Evolutionary conservation across 768 basidiomycete species (phyloP).

Genomic region (Mrakia frigida): DNA sequence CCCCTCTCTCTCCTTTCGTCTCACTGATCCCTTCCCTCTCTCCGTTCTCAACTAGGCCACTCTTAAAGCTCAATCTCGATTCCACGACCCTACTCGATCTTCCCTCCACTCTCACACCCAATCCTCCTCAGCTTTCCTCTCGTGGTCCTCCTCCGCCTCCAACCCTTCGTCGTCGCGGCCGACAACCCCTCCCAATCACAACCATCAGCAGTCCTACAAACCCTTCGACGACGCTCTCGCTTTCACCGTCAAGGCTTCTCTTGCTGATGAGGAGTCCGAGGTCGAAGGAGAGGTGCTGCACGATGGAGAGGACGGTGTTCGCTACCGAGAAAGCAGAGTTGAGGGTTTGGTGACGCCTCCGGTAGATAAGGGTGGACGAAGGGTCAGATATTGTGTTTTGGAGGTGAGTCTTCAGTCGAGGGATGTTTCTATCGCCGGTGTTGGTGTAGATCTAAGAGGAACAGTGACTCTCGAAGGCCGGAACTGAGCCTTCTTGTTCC

Average conservation of each 20-base stretch:
- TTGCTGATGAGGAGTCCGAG: slow-evolving; percentile 1
- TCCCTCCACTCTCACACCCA: slow-evolving; percentile 50
- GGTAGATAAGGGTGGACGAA: slow-evolving; percentile 58
- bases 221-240: slow-evolving; percentile 66
- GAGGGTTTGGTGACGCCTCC: slow-evolving; percentile 78
- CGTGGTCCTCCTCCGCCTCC: slow-evolving; percentile 53
- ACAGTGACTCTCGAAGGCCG: too few species aligned
- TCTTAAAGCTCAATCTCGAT: slow-evolving; percentile 72
- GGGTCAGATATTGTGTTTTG: slow-evolving; percentile 77
- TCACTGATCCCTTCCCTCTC: background rate
- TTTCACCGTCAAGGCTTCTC: slow-evolving; percentile 53
- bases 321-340: slow-evolving; percentile 65
- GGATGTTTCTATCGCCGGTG: too few species aligned
- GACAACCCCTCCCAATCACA: background rate
- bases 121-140: slow-evolving; percentile 67
- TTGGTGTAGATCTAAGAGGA: background rate
- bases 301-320: slow-evolving; percentile 49
- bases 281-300: background rate
- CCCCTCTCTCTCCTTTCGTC: background rate
- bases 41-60: slow-evolving; percentile 48
- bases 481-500: background rate
- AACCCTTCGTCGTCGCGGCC: slow-evolving; percentile 11
- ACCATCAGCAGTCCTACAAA: slow-evolving; percentile 49
- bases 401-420: slow-evolving; percentile 53
- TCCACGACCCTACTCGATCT: slow-evolving; percentile 76